These are phyloP conservation scores for Claviceps pusilla DNA, from an alignment of 2,329 filamentous ascomycete genomes.

Conservation along the genomic window DNA sequence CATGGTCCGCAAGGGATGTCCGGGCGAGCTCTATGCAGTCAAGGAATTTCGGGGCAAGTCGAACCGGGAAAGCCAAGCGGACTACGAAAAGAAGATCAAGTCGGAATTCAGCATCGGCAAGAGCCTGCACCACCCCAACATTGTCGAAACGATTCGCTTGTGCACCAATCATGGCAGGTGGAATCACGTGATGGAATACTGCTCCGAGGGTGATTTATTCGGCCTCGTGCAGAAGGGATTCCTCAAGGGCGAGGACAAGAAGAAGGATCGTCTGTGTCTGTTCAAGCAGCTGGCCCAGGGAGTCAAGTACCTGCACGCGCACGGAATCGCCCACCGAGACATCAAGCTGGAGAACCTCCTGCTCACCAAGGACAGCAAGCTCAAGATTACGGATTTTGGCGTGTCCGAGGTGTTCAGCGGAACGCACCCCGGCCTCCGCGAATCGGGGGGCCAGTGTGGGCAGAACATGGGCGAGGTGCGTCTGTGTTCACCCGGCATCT, in stretches of 20 bases:
- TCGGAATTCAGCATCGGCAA: constrained; percentile 81
- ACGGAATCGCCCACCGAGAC: constrained; percentile 80
- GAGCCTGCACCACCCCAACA: constrained; percentile 72
- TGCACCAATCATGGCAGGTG: constrained; percentile 62
- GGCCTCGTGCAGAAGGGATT: constrained; percentile 57
- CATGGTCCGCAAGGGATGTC: constrained; percentile 56
- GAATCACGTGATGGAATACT: constrained; percentile 93
- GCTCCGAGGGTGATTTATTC: constrained; percentile 67
- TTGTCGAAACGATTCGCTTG: constrained; percentile 64
- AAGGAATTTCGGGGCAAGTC: constrained; percentile 74
- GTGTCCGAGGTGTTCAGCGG: constrained; percentile 76
- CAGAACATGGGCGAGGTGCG: constrained; percentile 56
- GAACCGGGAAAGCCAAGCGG: constrained; percentile 50
- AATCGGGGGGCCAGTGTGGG: constrained; percentile 58
- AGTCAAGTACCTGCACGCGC: constrained; percentile 63
- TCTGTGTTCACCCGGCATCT: constrained; percentile 63
- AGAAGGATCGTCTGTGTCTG: constrained; percentile 60
- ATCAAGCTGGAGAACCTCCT: constrained; percentile 83
- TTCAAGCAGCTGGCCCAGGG: constrained; percentile 83
- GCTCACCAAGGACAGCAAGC: constrained; percentile 60
- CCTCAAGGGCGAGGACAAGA: constrained; percentile 48
- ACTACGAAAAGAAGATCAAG: constrained; percentile 81
- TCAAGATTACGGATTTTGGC: constrained; percentile 88
- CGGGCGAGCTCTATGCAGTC: constrained; percentile 59
- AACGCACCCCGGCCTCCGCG: constrained; percentile 62